A percentile compares a stretch with the other conserved stretches of the same genome.
phyloP scores from a whole-genome alignment of 192 early-diverging fungal species.

The Geranomyces michiganensis region DNA sequence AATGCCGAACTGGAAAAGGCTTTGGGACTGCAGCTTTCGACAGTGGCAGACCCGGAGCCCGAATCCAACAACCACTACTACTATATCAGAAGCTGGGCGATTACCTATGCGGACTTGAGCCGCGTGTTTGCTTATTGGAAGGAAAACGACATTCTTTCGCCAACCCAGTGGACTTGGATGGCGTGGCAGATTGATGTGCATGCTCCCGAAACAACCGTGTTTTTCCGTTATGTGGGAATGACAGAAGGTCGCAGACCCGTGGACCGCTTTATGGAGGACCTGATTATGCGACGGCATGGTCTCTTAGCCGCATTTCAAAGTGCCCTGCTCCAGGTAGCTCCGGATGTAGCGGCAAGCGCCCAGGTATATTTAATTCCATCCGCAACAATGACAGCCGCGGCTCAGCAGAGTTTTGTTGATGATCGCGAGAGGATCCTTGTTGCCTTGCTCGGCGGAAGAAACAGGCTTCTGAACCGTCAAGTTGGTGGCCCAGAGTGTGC shows the following conservation, averaged over 20 bases:
- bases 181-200: background rate
- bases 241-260: background rate
- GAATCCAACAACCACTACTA: background rate
- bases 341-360: background rate
- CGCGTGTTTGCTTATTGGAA: background rate
- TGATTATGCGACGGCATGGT: background rate
- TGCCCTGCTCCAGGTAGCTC: background rate
- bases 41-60: too few species aligned
- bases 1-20: too few species aligned
- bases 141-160: background rate
- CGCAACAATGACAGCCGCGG: background rate
- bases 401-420: background rate
- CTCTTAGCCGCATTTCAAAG: background rate
- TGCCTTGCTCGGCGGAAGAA: background rate
- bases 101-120: constrained; percentile 66
- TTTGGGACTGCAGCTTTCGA: too few species aligned
- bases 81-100: constrained; percentile 57
- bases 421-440: constrained; percentile 13
- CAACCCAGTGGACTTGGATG: background rate
- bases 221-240: background rate
- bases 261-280: background rate
- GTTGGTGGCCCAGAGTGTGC: background rate
- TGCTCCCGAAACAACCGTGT: background rate
- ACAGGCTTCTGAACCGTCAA: constrained; percentile 6
- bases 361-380: background rate